These are phyloP conservation scores for Fusarium sambucinum DNA, from an alignment of 2,329 filamentous ascomycete species.

Conservation along the genomic window DNA sequence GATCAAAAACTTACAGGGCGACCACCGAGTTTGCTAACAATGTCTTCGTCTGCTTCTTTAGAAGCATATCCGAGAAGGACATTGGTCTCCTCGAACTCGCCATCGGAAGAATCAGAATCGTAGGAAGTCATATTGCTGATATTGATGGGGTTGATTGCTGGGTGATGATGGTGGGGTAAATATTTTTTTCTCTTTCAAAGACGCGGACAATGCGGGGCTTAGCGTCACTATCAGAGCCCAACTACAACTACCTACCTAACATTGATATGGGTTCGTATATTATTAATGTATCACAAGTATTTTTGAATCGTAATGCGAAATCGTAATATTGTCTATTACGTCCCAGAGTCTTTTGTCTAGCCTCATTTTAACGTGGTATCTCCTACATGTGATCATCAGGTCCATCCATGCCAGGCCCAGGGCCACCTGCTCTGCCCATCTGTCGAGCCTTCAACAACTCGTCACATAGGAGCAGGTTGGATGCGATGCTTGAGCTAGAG, in stretches of 20 bases:
- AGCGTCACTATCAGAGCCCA: conserved; percentile 35
- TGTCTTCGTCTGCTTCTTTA: conserved; percentile 81
- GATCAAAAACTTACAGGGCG: conserved; percentile 74
- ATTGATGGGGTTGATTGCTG: conserved; percentile 33
- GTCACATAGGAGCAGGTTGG: conserved; percentile 93
- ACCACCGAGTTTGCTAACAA: conserved; percentile 89
- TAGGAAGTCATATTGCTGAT: conserved; percentile 74
- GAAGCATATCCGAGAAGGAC: conserved; percentile 92
- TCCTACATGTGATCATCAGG: conserved; percentile 65
- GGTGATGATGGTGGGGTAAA: conserved; percentile 55
- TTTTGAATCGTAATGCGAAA: conserved; percentile 15
- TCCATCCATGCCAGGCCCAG: conserved; percentile 74
- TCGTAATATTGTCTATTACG: conserved; percentile 45
- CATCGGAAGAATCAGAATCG: conserved; percentile 86
- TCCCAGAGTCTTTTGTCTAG: conserved; percentile 54
- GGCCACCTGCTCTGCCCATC: conserved; percentile 79
- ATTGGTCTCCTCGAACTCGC: conserved; percentile 81
- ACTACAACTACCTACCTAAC: conserved; percentile 6
- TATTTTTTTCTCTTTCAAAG: conserved; percentile 52
- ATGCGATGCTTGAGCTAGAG: conserved; percentile 93
- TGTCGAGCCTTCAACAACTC: conserved; percentile 97
- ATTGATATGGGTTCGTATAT: neutral
- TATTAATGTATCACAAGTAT: conserved; percentile 9
- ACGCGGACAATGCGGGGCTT: conserved; percentile 51
- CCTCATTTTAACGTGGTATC: conserved; percentile 52